Percentiles rank a stretch among this genome's conserved stretches.
These are phyloP conservation scores for Sporothrix brasiliensis DNA, from an alignment of 2,329 filamentous ascomycete species.

Conservation along the genomic window DNA sequence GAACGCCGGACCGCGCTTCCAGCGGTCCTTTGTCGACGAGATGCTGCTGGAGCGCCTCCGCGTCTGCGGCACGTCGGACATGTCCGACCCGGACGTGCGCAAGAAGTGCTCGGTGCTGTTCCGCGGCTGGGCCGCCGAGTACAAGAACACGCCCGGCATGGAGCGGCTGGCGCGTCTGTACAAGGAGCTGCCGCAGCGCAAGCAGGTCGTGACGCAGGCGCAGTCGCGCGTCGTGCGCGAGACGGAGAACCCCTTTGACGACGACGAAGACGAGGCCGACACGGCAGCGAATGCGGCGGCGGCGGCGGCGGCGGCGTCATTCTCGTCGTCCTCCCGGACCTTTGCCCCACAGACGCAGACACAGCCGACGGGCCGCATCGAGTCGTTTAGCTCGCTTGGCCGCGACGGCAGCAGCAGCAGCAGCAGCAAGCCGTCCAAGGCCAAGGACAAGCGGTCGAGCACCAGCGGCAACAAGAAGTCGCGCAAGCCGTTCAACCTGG, in stretches of 20 bases:
- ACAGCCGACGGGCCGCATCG: conserved; percentile 40
- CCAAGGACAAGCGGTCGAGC: conserved; percentile 49
- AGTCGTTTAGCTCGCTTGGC: conserved; percentile 50
- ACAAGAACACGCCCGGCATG: conserved; percentile 78
- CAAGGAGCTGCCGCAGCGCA: conserved; percentile 66
- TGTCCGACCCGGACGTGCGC: conserved; percentile 83
- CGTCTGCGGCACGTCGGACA: conserved; percentile 79
- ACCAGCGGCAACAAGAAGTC: conserved; percentile 54
- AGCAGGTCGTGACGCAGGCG: conserved; percentile 73
- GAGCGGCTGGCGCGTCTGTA: conserved; percentile 80
- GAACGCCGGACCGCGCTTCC: conserved; percentile 86
- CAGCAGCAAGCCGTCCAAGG: conserved; percentile 33
- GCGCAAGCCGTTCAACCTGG: conserved; percentile 73
- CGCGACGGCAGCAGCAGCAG: conserved; percentile 10
- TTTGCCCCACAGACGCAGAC: conserved; percentile 32
- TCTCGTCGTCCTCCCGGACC: conserved; percentile 33
- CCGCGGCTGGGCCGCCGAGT: conserved; percentile 79
- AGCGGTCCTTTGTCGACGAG: conserved; percentile 86
- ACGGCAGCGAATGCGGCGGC: conserved; percentile 21
- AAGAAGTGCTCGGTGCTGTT: conserved; percentile 88
- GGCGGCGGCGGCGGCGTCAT: conserved; percentile 33
- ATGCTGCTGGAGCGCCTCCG: conserved; percentile 87
- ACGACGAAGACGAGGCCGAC: conserved; percentile 61
- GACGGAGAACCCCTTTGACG: conserved; percentile 72
- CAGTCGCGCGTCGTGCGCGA: conserved; percentile 83